A percentile compares a stretch with the other conserved stretches of the same genome.
phyloP scores from a whole-genome alignment of 805 yeast genomes.

The Ascoidea asiatica region DNA sequence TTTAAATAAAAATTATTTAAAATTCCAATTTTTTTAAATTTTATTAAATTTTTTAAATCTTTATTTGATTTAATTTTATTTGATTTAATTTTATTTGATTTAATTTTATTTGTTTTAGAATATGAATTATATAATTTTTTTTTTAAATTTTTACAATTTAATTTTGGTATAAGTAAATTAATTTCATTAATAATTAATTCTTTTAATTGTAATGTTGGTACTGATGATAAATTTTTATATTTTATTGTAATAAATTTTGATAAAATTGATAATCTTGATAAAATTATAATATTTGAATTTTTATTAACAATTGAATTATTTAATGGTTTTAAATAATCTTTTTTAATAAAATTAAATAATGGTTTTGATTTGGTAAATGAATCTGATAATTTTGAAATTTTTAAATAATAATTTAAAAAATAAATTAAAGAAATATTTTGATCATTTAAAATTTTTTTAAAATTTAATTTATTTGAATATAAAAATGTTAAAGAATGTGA shows the following conservation, averaged over 20 bases:
- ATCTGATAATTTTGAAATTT: background rate
- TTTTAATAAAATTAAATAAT: too few relatives aligned
- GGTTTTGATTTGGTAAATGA: background rate
- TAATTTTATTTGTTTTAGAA: background rate
- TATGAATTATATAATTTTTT: too few relatives aligned
- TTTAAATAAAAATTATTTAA: too few relatives aligned
- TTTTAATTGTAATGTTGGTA: background rate
- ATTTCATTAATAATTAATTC: background rate
- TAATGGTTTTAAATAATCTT: background rate
- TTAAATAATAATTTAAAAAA: too few relatives aligned
- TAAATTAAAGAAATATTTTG: background rate
- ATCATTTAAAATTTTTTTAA: background rate
- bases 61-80: too few relatives aligned
- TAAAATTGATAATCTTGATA: background rate
- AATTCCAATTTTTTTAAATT: too few relatives aligned
- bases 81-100: too few relatives aligned
- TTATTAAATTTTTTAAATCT: too few relatives aligned
- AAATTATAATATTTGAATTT: background rate
- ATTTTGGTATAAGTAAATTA: too few relatives aligned
- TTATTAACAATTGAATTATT: background rate
- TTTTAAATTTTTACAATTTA: too few relatives aligned
- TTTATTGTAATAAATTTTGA: background rate
- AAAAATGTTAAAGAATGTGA: background rate
- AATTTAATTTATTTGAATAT: too few relatives aligned
- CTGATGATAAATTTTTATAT: too few relatives aligned